Evolutionary conservation across 2,329 filamentous ascomycete species (phyloP), one percentile per base, ranked within the genome.

Genomic region (Penicillium vulpinum): DNA sequence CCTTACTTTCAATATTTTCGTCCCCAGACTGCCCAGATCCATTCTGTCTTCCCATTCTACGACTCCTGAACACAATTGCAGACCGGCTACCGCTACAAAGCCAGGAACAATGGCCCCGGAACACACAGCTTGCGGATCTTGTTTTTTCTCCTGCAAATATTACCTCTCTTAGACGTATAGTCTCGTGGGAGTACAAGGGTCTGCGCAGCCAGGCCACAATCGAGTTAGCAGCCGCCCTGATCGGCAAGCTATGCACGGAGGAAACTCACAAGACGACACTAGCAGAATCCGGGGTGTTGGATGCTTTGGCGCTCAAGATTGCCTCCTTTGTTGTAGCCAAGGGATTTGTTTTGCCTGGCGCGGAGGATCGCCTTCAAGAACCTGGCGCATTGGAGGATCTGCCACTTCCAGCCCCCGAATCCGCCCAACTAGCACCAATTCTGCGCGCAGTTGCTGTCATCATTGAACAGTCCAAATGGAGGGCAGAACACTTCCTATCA

Each of bases 361-460:
- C 87, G 5, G 85, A 87, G 51, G 69, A 79, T 2, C 71, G 81
- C 43, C 80, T 83, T 29, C 75, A 78, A n/a, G 76, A 78, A 29
- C 81, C 87, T 54, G 83, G 83, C 8, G 69, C 87, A 33, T 73
- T 80, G 51, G 81, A 83, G 8, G 78, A 80, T 21, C 81, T 91
- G 45, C 89, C 88, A 3, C 75, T 81, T 4, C 80, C 88, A 24
- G 85, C 89, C 8, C 82, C 84, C 2, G 76, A 80, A 15, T 79
- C 78, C 16, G 79, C 84, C 26, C 84, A 83, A 58, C 75, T 96
- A 38, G 82, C 86, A 2, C 85, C 86, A 10, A 83, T 96, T 18
- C 77, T 97, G 7, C 88, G 91, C 60, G 90, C 92, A 0, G 84
- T 96, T 49, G 83, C 87, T 21, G 83, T 87, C 44, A 88, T 97